Percentiles rank a stretch among this genome's conserved stretches.
phyloP scores from a whole-genome alignment of 2,329 filamentous ascomycete species.

The Graphilbum ipis-grandicollis region DNA sequence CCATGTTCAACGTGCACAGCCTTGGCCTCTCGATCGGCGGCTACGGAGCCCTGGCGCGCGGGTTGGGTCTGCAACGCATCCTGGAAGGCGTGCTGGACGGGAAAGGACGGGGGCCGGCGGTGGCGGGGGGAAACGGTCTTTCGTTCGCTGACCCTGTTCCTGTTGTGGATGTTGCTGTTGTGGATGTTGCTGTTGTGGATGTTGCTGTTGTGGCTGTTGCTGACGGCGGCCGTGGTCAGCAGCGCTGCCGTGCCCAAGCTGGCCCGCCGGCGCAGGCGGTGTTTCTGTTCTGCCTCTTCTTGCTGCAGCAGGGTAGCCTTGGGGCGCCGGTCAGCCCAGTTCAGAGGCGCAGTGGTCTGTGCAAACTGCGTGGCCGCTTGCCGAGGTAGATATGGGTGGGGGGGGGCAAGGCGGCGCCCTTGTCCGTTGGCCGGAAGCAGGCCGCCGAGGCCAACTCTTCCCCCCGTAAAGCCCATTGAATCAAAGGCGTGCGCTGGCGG shows the following conservation, averaged over 20 bases:
- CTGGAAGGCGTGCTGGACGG: not conserved
- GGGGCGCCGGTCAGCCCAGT: no score
- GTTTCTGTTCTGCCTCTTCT: not conserved
- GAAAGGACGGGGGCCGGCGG: no score
- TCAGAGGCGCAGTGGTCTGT: constrained; percentile 32
- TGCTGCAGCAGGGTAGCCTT: not conserved
- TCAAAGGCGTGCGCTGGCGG: no score
- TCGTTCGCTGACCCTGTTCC: no score
- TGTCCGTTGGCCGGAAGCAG: no score
- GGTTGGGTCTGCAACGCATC: not conserved
- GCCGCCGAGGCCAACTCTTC: no score
- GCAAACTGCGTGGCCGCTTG: constrained; percentile 37
- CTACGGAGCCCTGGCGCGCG: not conserved
- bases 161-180: no score
- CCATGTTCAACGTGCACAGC: not conserved
- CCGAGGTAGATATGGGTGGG: constrained; percentile 29
- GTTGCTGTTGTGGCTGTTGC: no score
- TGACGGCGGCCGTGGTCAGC: not conserved
- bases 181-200: no score
- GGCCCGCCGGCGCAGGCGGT: not conserved
- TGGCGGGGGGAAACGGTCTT: no score
- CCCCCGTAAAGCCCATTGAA: no score
- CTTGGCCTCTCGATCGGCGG: not conserved
- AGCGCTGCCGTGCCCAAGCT: not conserved
- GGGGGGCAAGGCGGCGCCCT: constrained; percentile 4